These are phyloP conservation scores for Vicia sativa DNA, from an alignment of 306 rosid genomes.

Conservation along the genomic window DNA sequence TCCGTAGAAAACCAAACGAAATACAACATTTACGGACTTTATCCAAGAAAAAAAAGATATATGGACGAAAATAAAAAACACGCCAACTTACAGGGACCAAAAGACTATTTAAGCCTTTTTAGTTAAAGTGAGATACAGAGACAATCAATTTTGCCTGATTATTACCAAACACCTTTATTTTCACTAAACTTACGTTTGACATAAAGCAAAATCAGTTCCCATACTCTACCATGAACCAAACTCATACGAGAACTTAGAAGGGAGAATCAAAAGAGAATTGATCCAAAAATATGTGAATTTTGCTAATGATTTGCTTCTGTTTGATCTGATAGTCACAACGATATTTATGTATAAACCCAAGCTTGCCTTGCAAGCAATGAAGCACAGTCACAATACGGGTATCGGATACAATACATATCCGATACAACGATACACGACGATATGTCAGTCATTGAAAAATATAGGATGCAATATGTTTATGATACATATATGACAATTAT, in stretches of 20 bases:
- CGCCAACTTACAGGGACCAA: no score
- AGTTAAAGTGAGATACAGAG: not conserved
- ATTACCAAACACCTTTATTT: conserved; percentile 4
- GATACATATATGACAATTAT: no score
- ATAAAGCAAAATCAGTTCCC: not conserved
- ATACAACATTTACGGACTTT: no score
- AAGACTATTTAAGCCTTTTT: not conserved
- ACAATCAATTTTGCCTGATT: not conserved
- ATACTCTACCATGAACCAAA: not conserved
- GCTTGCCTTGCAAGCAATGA: not conserved
- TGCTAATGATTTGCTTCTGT: conserved; percentile 3
- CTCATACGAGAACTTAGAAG: not conserved
- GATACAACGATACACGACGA: no score
- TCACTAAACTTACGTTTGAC: not conserved
- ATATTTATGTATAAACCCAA: not conserved
- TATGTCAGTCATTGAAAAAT: no score
- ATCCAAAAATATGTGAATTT: conserved; percentile 1
- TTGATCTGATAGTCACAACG: not conserved
- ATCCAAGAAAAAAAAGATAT: no score
- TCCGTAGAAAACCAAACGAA: no score
- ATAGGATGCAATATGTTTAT: no score
- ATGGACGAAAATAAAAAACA: no score
- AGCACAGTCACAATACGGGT: no score
- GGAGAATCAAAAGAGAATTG: conserved; percentile 2
- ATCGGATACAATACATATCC: no score